Evolutionary conservation across 352 stramenopile species (phyloP).

Genomic region (Albugo candida): DNA sequence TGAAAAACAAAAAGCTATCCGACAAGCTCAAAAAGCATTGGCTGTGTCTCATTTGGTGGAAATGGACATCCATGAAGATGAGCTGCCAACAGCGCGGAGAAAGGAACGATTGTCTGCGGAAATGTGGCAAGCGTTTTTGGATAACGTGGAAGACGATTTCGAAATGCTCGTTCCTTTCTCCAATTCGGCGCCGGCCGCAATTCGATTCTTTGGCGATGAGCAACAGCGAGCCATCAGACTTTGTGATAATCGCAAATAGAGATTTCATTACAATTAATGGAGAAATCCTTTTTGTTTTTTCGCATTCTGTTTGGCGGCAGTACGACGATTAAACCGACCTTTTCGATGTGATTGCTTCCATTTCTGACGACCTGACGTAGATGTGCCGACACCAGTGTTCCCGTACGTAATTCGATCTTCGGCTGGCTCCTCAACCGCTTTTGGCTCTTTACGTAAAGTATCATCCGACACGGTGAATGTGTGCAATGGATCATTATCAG

Average conservation of each 20-base stretch:
- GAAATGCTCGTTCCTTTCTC: conserved; percentile 23
- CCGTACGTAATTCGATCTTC: conserved; percentile 81
- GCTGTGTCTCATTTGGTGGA: conserved; percentile 32
- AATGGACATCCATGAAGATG: conserved; percentile 16
- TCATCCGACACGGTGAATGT: conserved; percentile 73
- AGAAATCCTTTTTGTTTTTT: conserved; percentile 42
- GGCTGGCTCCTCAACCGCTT: conserved; percentile 15
- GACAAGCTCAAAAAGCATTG: conserved; percentile 23
- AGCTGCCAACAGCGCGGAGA: conserved; percentile 10
- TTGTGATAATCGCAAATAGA: conserved; percentile 2
- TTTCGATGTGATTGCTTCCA: conserved; percentile 83
- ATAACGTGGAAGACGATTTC: conserved; percentile 19
- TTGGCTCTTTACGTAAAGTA: conserved; percentile 24
- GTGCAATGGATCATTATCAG: conserved; percentile 94
- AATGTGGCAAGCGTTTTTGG: conserved; percentile 29
- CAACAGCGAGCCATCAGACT: not conserved
- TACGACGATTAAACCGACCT: conserved; percentile 86
- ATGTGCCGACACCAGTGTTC: conserved; percentile 82
- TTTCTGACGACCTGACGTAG: conserved; percentile 82
- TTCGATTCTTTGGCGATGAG: conserved; percentile 33
- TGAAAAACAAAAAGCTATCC: conserved; percentile 29
- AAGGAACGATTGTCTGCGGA: conserved; percentile 8
- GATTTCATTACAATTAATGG: conserved; percentile 20
- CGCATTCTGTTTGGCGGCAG: conserved; percentile 71
- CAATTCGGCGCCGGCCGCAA: conserved; percentile 41